These are phyloP conservation scores for Saksenaea vasiformis DNA, from an alignment of 371 early-diverging fungal genomes.

Conservation along the genomic window DNA sequence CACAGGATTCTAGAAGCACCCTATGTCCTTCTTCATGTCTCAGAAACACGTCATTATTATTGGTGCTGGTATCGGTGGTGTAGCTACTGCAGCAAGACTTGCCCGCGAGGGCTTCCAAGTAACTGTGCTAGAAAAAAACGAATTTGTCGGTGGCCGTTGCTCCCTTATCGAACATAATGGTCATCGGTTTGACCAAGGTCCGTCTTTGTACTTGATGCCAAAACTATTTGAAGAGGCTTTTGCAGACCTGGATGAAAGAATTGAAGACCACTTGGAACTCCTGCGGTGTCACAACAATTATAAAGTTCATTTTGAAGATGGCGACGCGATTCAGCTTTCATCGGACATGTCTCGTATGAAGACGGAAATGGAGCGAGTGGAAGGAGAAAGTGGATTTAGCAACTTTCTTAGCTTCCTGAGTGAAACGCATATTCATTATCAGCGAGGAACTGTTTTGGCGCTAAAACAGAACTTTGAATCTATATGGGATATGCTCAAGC, in stretches of 20 bases:
- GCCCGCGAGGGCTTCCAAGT: constrained; percentile 56
- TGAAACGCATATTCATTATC: constrained; percentile 61
- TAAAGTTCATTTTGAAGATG: constrained; percentile 60
- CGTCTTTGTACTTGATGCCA: constrained; percentile 66
- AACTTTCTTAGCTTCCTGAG: constrained; percentile 50
- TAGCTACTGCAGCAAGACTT: constrained; percentile 60
- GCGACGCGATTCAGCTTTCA: constrained; percentile 49
- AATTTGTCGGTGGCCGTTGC: constrained; percentile 59
- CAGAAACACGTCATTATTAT: constrained; percentile 49
- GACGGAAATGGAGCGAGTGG: constrained; percentile 54
- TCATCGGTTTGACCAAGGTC: constrained; percentile 66
- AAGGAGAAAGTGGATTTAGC: constrained; percentile 47
- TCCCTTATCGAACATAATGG: constrained; percentile 55
- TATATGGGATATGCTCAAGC: constrained; percentile 50
- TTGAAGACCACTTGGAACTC: constrained; percentile 54
- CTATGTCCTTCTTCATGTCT: constrained; percentile 8
- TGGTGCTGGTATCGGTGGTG: constrained; percentile 65
- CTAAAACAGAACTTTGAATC: constrained; percentile 57
- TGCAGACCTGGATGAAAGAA: constrained; percentile 55
- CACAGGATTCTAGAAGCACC: neutral
- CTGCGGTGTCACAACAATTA: constrained; percentile 65
- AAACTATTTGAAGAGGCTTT: constrained; percentile 57
- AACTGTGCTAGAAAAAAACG: constrained; percentile 64
- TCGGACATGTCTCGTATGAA: constrained; percentile 58
- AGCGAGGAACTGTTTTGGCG: constrained; percentile 45